phyloP scores from a whole-genome alignment of 345 rosid species.

The Syzygium grande region DNA sequence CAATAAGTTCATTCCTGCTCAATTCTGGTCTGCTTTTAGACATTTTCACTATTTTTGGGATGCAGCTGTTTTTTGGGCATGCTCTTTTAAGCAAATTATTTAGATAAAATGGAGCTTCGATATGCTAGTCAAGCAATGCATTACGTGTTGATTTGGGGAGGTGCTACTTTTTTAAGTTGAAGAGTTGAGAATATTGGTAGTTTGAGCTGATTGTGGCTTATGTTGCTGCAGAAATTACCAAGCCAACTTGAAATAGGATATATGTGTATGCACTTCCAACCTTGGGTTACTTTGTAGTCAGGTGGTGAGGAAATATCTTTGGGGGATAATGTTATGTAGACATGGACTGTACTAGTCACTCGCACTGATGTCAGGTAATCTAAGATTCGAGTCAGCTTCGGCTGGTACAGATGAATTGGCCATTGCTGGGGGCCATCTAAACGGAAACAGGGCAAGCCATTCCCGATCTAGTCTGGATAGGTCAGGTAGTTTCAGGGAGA shows the following conservation, averaged over 20 bases:
- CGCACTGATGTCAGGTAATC: constrained; percentile 32
- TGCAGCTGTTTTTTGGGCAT: neutral
- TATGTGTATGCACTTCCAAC: neutral
- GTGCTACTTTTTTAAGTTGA: neutral
- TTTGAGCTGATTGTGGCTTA: neutral
- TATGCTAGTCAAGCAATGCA: neutral
- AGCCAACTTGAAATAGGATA: neutral
- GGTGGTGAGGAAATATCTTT: neutral
- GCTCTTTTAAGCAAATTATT: neutral
- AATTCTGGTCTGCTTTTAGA: neutral
- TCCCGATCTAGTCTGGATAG: constrained; percentile 28
- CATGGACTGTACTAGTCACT: neutral
- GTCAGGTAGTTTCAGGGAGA: constrained; percentile 46
- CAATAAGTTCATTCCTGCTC: neutral
- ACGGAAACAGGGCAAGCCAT: constrained; percentile 37
- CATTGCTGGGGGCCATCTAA: constrained; percentile 25
- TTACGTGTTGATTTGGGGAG: neutral
- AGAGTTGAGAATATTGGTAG: neutral
- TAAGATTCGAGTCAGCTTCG: constrained; percentile 32
- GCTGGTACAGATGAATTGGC: constrained; percentile 31
- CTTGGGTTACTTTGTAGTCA: neutral
- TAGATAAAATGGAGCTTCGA: neutral
- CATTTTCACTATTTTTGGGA: neutral
- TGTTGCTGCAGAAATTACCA: neutral
- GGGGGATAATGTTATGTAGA: neutral